These are phyloP conservation scores for Suillus subaureus DNA, from an alignment of 768 basidiomycete genomes.

Conservation along the genomic window DNA sequence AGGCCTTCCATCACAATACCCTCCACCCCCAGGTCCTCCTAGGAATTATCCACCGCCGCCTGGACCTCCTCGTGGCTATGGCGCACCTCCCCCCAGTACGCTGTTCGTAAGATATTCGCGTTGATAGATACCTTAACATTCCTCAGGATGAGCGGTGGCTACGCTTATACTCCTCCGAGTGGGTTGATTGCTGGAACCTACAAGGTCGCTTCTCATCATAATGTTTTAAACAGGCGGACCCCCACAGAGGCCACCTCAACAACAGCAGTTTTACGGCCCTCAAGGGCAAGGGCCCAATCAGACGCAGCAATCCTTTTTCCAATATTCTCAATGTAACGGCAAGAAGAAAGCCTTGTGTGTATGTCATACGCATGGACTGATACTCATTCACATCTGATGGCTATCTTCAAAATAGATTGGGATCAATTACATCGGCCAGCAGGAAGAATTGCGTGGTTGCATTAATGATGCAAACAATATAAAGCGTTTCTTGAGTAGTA, in stretches of 20 bases:
- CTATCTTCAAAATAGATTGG: slow-evolving; percentile 60
- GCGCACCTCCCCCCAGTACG: slow-evolving; percentile 7
- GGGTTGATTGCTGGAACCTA: background rate
- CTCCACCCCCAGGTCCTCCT: slow-evolving; percentile 1
- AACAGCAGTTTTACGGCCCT: slow-evolving; percentile 65
- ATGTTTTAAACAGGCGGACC: slow-evolving; percentile 30
- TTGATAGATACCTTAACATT: slow-evolving; percentile 9
- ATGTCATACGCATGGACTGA: slow-evolving; percentile 30
- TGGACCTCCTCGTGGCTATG: slow-evolving; percentile 19
- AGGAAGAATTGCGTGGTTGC: slow-evolving; percentile 76
- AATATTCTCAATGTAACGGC: slow-evolving; percentile 89
- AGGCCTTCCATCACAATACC: slow-evolving; percentile 20
- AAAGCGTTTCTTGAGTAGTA: slow-evolving; percentile 71
- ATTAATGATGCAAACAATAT: slow-evolving; percentile 91
- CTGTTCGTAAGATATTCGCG: slow-evolving; percentile 10
- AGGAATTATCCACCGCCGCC: slow-evolving; percentile 18
- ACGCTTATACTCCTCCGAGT: slow-evolving; percentile 12
- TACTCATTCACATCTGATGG: background rate
- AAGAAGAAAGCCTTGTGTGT: slow-evolving; percentile 89
- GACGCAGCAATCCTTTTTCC: slow-evolving; percentile 66
- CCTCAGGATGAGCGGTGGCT: slow-evolving; percentile 5
- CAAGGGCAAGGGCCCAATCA: slow-evolving; percentile 50
- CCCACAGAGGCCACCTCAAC: slow-evolving; percentile 55
- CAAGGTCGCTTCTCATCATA: background rate
- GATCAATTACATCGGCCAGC: slow-evolving; percentile 80